phyloP scores from a whole-genome alignment of 352 stramenopile species.

The Peronosclerospora sorghi region DNA sequence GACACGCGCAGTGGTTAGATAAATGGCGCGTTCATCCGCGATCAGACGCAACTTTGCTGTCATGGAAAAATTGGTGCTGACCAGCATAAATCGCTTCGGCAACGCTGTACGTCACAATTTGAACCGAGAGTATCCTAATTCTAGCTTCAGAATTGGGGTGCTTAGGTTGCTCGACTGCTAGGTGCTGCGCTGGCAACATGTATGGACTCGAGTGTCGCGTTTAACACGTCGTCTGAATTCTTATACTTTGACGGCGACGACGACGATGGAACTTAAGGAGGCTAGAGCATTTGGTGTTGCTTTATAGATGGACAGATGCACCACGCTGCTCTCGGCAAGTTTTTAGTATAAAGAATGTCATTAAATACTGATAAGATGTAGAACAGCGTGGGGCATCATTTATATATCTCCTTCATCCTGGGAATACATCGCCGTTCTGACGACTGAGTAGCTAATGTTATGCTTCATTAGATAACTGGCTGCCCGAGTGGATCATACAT shows the following conservation, averaged over 20 bases:
- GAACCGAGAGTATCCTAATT: too few relatives aligned
- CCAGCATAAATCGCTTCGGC: too few relatives aligned
- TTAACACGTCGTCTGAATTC: too few relatives aligned
- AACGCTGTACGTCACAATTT: too few relatives aligned
- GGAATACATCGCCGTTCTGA: slow-evolving; percentile 29
- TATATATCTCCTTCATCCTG: slow-evolving; percentile 1
- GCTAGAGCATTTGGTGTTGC: slow-evolving; percentile 1
- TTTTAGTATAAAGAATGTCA: slow-evolving; percentile 5
- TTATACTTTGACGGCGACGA: slow-evolving; percentile 75
- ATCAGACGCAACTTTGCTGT: too few relatives aligned
- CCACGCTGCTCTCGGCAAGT: neutral
- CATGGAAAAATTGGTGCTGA: too few relatives aligned
- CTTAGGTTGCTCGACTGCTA: too few relatives aligned
- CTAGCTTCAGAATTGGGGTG: too few relatives aligned
- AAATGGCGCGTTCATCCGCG: too few relatives aligned
- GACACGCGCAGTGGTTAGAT: too few relatives aligned
- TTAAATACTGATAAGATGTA: neutral
- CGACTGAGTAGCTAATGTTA: slow-evolving; percentile 76
- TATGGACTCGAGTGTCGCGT: too few relatives aligned
- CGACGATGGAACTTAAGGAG: slow-evolving; percentile 68
- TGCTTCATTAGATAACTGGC: slow-evolving; percentile 50
- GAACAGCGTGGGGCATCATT: slow-evolving; percentile 6
- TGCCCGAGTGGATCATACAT: slow-evolving; percentile 1
- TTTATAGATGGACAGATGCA: slow-evolving; percentile 1
- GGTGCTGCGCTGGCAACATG: too few relatives aligned